A percentile compares a stretch with the other conserved stretches of the same genome.
Conservation (phyloP, 441 rosid genomes). For the Arabidopsis lyrata region DNA sequence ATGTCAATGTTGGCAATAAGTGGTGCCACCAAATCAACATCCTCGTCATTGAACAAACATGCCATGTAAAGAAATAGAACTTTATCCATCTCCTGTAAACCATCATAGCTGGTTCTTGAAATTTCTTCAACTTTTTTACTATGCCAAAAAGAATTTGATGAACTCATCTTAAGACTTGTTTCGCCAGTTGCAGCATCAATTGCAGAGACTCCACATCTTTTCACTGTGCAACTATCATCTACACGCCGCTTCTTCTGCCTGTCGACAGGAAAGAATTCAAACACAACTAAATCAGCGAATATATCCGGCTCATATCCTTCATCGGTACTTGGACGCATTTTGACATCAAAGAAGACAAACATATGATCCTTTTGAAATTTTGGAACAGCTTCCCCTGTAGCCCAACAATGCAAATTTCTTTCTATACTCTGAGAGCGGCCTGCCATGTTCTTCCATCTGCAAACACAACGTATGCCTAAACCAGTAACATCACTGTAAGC, state of each 20-base stretch:
- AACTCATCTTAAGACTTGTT: not conserved
- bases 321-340: not conserved
- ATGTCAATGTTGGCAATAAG: not conserved
- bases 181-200: not conserved
- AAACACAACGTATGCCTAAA: constrained; percentile 16
- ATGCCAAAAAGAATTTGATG: not conserved
- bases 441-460: constrained; percentile 23
- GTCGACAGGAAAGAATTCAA: constrained; percentile 16
- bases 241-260: not conserved
- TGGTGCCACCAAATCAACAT: too few species aligned
- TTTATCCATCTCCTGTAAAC: not conserved
- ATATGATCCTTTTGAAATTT: constrained; percentile 15
- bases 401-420: constrained; percentile 6
- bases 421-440: not conserved
- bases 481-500: not conserved
- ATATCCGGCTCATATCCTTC: not conserved
- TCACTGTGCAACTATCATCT: constrained; percentile 15
- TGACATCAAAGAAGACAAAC: constrained; percentile 19
- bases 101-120: not conserved
- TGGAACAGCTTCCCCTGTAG: not conserved
- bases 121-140: not conserved
- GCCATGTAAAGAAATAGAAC: constrained; percentile 16
- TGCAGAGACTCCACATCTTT: not conserved
- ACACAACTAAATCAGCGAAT: constrained; percentile 8
- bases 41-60: constrained; percentile 15